Base-by-base conservation (phyloP, 2,329 filamentous ascomycete genomes). In the Polychaeton citri region DNA sequence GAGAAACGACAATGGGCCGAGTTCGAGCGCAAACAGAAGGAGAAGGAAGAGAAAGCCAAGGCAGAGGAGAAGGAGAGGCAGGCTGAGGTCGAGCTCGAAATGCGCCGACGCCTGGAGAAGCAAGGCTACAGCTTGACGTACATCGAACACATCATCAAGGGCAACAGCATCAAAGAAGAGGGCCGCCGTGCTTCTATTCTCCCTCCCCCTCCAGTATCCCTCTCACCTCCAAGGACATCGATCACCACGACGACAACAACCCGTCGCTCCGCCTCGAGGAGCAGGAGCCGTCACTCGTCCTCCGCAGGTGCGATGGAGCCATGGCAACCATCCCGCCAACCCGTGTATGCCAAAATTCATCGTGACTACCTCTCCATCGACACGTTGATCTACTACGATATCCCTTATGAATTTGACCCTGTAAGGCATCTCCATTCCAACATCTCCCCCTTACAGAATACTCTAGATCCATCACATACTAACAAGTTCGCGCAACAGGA, bases 341-440 rank as follows among this genome's bases (percentile, higher is more conserved):
- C 64, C 1, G 62, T 63, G 1, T 68, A 64, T 38, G 60, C 64
- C 30, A 68, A 67, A 43, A 60, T 69, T 13, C 58, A 63, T 43
- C 57, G 57, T 35, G 58, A 64, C 32, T 61, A 65, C 50, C 48
- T 69, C 21, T 54, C 58, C 20, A 46, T 63, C 20, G 64, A 68
- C 34, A 69, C 65, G 4, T 42, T 69, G 38, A 52, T 53, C 19
- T 66, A 68, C 47, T 69, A 65, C 41, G 53, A 62, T 16, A 59
- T 69, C 15, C 64, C 63, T 2, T 69, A 62, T 40, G 63, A 68
- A 40, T 58, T 58, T 42, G 65, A 69, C 43, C 45, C 48, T 19
- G 65, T 68, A 59, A 58, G 63, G 59, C n/a, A 17, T n/a, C n/a
- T n/a, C n/a, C n/a, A n/a, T n/a, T n/a, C n/a, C n/a, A n/a, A 8